These are phyloP conservation scores for Pachyrhizus erosus DNA, from an alignment of 306 rosid genomes.

Conservation along the genomic window DNA sequence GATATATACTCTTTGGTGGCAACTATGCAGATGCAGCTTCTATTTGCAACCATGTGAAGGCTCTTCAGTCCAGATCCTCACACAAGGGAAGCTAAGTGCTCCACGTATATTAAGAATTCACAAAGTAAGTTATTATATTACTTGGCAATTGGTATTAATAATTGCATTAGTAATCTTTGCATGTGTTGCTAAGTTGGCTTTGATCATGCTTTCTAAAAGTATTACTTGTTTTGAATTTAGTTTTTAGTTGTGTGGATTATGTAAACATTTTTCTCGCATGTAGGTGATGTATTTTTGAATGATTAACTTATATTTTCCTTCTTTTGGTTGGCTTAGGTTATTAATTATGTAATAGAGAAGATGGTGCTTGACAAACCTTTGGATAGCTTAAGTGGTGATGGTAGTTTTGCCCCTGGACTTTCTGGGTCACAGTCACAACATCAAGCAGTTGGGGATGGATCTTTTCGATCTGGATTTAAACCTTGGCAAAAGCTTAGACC, in stretches of 20 bases:
- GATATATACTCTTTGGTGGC: slow-evolving; percentile 31
- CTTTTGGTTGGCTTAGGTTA: slow-evolving; percentile 60
- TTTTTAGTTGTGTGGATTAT: slow-evolving; percentile 18
- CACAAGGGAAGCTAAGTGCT: slow-evolving; percentile 98
- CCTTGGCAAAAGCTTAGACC: slow-evolving; percentile 92
- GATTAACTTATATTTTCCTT: slow-evolving; percentile 28
- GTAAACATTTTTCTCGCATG: slow-evolving; percentile 12
- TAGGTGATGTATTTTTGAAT: slow-evolving; percentile 25
- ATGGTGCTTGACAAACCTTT: slow-evolving; percentile 93
- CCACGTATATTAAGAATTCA: slow-evolving; percentile 96
- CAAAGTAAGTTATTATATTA: slow-evolving; percentile 65
- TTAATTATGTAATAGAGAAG: slow-evolving; percentile 91
- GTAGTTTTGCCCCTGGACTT: slow-evolving; percentile 70
- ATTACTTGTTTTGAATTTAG: not conserved
- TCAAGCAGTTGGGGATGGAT: slow-evolving; percentile 73
- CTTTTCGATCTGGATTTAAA: slow-evolving; percentile 84
- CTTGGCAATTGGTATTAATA: slow-evolving; percentile 13
- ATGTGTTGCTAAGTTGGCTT: not conserved
- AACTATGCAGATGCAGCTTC: slow-evolving; percentile 84
- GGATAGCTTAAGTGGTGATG: slow-evolving; percentile 70
- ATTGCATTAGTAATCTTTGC: slow-evolving; percentile 1
- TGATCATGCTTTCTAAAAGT: slow-evolving; percentile 26
- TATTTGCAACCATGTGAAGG: slow-evolving; percentile 97
- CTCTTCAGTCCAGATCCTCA: slow-evolving; percentile 82
- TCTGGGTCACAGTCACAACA: slow-evolving; percentile 65